Evolutionary conservation across 768 basidiomycete genomes (phyloP).

Genomic region (Auriculariales sp.): DNA sequence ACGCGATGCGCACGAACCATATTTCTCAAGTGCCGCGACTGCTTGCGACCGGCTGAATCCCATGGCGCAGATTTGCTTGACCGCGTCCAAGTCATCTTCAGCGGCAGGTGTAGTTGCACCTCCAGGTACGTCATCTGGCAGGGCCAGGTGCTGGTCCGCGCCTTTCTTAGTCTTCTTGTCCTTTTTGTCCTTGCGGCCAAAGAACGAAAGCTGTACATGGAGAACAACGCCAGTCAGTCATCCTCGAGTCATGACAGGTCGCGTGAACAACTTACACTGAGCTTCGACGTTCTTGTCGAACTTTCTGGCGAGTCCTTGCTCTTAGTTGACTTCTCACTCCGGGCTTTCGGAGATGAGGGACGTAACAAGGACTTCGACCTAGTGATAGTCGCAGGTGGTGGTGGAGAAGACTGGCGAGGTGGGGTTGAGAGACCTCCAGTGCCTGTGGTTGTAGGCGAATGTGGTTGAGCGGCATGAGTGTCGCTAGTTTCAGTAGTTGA

Average conservation of each 20-base stretch:
- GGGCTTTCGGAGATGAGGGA: constrained; percentile 42
- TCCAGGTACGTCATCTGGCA: constrained; percentile 27
- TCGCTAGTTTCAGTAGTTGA: neutral
- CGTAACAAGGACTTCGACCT: constrained; percentile 13
- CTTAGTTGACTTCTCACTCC: constrained; percentile 25
- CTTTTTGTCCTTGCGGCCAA: constrained; percentile 61
- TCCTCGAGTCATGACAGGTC: no score
- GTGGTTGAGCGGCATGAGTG: neutral
- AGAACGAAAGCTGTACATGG: constrained; percentile 38
- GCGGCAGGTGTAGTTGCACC: constrained; percentile 33
- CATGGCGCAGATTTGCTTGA: constrained; percentile 75
- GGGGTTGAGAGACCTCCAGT: constrained; percentile 20
- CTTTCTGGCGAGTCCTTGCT: constrained; percentile 36
- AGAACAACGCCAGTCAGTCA: no score
- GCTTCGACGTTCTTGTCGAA: constrained; percentile 47
- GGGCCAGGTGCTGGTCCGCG: constrained; percentile 15
- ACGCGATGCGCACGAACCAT: constrained; percentile 28
- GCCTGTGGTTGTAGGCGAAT: constrained; percentile 17
- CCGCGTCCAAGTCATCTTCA: constrained; percentile 60
- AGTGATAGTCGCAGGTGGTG: constrained; percentile 9
- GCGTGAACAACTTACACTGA: constrained; percentile 52
- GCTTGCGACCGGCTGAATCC: constrained; percentile 79
- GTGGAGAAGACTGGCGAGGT: constrained; percentile 12
- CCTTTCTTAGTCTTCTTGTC: constrained; percentile 16
- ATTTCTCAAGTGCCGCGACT: constrained; percentile 68